phyloP scores from a whole-genome alignment of 1,284 basidiomycete genomes.

The Laetiporus sulphureus region DNA sequence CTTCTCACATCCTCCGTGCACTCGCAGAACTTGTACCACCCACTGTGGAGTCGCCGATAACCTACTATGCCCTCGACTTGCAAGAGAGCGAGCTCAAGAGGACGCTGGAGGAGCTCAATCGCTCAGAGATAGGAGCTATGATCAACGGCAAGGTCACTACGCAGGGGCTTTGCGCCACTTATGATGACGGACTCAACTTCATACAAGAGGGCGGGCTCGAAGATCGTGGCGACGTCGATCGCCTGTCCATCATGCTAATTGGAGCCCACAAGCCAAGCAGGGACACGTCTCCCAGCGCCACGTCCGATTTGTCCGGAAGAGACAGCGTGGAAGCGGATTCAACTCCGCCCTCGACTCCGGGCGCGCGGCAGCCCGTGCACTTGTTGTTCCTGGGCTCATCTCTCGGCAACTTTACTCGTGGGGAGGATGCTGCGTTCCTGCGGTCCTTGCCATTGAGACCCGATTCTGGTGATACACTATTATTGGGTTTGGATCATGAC shows the following conservation, averaged over 20 bases:
- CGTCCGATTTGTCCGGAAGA: conserved; percentile 20
- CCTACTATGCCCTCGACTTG: conserved; percentile 92
- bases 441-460: conserved; percentile 72
- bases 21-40: conserved; percentile 49
- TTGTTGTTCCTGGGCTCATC: conserved; percentile 94
- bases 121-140: conserved; percentile 55
- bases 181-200: conserved; percentile 75
- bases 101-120: conserved; percentile 66
- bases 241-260: conserved; percentile 10
- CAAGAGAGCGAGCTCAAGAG: conserved; percentile 83
- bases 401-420: conserved; percentile 86
- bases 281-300: conserved; percentile 30
- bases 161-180: conserved; percentile 86
- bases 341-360: conserved; percentile 35
- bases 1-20: conserved; percentile 78
- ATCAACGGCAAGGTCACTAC: conserved; percentile 67
- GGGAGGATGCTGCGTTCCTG: conserved; percentile 72
- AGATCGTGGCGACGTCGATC: conserved; percentile 15
- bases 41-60: conserved; percentile 40
- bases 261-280: conserved; percentile 14
- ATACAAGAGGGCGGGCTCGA: conserved; percentile 53
- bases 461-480: conserved; percentile 62
- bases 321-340: conserved; percentile 21
- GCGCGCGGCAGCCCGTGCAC: conserved; percentile 51
- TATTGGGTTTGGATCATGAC: conserved; percentile 84